phyloP scores from a whole-genome alignment of 805 yeast species.

The Saccharomycopsis malanga region DNA sequence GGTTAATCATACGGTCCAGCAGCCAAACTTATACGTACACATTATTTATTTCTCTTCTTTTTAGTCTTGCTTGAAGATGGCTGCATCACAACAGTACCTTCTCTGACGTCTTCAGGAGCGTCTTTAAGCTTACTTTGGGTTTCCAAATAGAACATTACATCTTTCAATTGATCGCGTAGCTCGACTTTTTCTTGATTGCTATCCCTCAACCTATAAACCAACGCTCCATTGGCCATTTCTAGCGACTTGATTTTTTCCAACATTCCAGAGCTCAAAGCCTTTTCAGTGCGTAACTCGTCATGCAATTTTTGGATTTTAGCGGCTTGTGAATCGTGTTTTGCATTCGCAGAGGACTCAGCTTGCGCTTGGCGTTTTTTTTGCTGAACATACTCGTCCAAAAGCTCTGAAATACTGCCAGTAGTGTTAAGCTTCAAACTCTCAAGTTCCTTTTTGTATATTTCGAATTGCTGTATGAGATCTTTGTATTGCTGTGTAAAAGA shows the following conservation, averaged over 20 bases:
- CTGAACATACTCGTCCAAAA: constrained; percentile 23
- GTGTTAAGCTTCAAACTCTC: constrained; percentile 41
- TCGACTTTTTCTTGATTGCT: constrained; percentile 39
- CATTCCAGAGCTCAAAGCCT: constrained; percentile 36
- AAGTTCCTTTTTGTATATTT: constrained; percentile 58
- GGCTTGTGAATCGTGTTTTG: constrained; percentile 2
- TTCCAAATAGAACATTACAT: constrained; percentile 74
- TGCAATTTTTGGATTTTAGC: constrained; percentile 28
- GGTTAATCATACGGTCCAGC: too few species aligned
- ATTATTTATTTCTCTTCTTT: constrained; percentile 20
- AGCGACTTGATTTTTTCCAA: constrained; percentile 35
- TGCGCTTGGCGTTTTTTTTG: constrained; percentile 11
- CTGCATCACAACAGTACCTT: constrained; percentile 54
- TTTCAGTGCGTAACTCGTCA: too few species aligned
- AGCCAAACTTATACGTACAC: too few species aligned
- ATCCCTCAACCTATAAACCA: constrained; percentile 21
- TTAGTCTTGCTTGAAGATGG: constrained; percentile 7
- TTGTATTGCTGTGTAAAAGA: constrained; percentile 40
- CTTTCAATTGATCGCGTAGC: constrained; percentile 57
- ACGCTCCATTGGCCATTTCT: constrained; percentile 24
- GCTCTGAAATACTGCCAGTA: constrained; percentile 28
- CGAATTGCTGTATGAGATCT: constrained; percentile 82
- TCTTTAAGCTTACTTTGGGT: constrained; percentile 64
- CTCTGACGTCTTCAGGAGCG: constrained; percentile 63
- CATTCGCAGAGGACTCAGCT: constrained; percentile 8